Conservation (phyloP, 78 protist genomes). For the Isochrysis galbana region DNA sequence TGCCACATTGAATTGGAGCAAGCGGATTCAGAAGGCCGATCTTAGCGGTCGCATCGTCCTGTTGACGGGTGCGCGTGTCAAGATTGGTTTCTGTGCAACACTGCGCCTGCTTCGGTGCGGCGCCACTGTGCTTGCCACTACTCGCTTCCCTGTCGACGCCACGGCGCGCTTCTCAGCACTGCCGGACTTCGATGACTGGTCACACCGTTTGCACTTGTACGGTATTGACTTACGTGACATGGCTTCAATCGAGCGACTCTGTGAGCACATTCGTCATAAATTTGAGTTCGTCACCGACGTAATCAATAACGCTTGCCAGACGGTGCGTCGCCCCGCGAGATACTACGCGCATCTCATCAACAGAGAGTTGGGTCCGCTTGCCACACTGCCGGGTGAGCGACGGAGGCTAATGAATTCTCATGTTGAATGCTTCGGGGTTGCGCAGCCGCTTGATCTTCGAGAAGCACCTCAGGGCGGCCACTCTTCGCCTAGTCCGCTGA, state of each 20-base stretch:
- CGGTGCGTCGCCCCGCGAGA: constrained; percentile 59
- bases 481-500: too few relatives aligned
- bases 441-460: not conserved
- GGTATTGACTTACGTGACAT: constrained; percentile 63
- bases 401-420: not conserved
- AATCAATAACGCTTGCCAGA: constrained; percentile 81
- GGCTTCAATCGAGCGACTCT: constrained; percentile 38
- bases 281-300: constrained; percentile 45
- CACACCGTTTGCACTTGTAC: constrained; percentile 31
- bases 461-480: too few relatives aligned
- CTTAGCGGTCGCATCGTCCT: constrained; percentile 53
- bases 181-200: constrained; percentile 45
- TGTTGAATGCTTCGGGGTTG: not conserved
- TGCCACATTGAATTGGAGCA: constrained; percentile 60
- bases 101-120: constrained; percentile 60
- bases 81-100: constrained; percentile 54
- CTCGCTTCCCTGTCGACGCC: constrained; percentile 73
- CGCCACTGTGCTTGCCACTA: constrained; percentile 63
- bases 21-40: constrained; percentile 45
- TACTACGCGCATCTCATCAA: constrained; percentile 56
- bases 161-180: constrained; percentile 50
- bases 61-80: constrained; percentile 70
- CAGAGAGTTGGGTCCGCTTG: constrained; percentile 7
- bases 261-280: not conserved
- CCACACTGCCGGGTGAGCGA: not conserved